Evolutionary conservation across 495 filamentous ascomycete species (phyloP), one percentile per base, ranked within the genome.

Genomic region (Cercophora newfieldiana): DNA sequence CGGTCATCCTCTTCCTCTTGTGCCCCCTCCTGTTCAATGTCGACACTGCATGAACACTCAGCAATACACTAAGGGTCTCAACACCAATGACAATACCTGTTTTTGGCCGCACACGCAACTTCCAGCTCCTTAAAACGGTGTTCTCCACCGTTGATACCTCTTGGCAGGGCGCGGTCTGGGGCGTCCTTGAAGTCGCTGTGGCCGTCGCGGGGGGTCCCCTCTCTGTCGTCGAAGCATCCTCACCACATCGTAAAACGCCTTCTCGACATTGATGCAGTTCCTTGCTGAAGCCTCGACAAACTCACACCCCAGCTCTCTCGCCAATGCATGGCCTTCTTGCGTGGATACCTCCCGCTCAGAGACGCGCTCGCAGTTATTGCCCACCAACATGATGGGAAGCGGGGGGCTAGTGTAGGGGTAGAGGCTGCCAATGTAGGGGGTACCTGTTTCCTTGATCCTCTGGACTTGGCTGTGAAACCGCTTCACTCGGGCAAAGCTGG

Each of bases 221-320:
- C 91, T 86, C 76, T 97, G 93, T 66, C 88, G 84, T 63, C 93
- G 88, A 60, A 98, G 80, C 71, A 93, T 90, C 64, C 95, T 85
- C 19, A 99, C 95, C 14, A 99, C 94, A 71, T 99, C 95, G 78
- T 97, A 97, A 75, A 99, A 99, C 2, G 94, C 95, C 82, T 94
- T 96, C 75, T 99, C 95, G 29, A 99, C 95, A 72, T 99, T 98
- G 81, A 97, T 91, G 82, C 94, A 97, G 73, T 97, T 97, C 81
- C 97, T 97, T 10, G 95, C 95, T 8, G 94, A 97, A 5, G 95
- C 93, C 76, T 98, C 95, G 62, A 97, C 94, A 71, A 98, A 99
- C 64, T 97, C 94, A 77, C 95, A 98, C 54, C 91, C 91, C 29
- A 99, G 82, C 72, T 97, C 91, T 72, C 92, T 90, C 48, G 95